These are phyloP conservation scores for Aspergillus amoenus DNA, from an alignment of 2,329 filamentous ascomycete genomes.

Conservation along the genomic window DNA sequence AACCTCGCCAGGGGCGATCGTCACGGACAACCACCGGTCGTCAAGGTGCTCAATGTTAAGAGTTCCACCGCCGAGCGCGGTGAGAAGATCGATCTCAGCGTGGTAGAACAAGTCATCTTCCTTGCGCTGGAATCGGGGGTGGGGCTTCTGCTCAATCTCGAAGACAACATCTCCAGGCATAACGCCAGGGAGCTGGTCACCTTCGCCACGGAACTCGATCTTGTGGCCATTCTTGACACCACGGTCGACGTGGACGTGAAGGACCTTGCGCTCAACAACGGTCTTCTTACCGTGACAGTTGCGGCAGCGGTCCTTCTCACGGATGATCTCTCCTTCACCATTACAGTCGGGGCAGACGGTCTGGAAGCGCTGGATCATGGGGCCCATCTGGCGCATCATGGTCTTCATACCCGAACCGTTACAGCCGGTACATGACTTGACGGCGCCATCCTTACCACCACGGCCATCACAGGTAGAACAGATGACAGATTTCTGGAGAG, in stretches of 20 bases:
- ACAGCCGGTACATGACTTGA: constrained; percentile 87
- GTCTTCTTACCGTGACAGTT: constrained; percentile 97
- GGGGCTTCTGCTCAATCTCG: constrained; percentile 99
- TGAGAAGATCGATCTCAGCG: constrained; percentile 92
- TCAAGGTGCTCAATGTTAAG: constrained; percentile 96
- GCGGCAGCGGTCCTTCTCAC: constrained; percentile 98
- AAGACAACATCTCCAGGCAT: constrained; percentile 96
- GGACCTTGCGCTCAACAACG: constrained; percentile 91
- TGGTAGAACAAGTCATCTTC: constrained; percentile 96
- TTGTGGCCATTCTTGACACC: constrained; percentile 93
- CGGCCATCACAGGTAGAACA: constrained; percentile 92
- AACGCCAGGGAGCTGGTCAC: constrained; percentile 91
- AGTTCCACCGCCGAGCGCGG: constrained; percentile 85
- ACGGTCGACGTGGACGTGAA: constrained; percentile 95
- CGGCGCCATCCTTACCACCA: constrained; percentile 96
- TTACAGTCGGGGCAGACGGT: constrained; percentile 98
- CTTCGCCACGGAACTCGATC: constrained; percentile 95
- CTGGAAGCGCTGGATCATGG: constrained; percentile 99
- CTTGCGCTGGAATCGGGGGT: constrained; percentile 89
- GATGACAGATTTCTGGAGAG: constrained; percentile 94
- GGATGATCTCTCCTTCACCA: constrained; percentile 94
- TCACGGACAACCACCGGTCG: constrained; percentile 92
- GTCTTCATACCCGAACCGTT: constrained; percentile 98
- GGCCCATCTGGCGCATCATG: constrained; percentile 99
- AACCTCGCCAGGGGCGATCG: constrained; percentile 90